Base-by-base conservation (phyloP, 2,329 filamentous ascomycete genomes). In the Fusarium marasasianum region DNA sequence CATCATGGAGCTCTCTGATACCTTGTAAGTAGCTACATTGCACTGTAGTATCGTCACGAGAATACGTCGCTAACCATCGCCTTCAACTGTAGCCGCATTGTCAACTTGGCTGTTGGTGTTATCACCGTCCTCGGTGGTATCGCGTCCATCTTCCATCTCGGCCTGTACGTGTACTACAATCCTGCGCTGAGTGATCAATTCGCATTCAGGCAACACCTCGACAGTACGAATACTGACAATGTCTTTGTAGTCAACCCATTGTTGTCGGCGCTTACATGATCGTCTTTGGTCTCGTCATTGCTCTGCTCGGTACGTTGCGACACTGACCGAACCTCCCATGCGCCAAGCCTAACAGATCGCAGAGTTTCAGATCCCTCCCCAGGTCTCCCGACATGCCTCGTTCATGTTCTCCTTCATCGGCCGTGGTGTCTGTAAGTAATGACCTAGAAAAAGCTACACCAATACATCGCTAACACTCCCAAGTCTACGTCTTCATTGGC, bases 321-420 rank as follows among this genome's bases (percentile, higher is more conserved):
- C 50, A 59, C 35, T 48, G 18, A 31, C 65, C 44, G 48, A 64
- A 33, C 3, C 20, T 58, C 40, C 37, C 33, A 45, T 57, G 3
- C 18, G n/a, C 33, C 38, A 41, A 43, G 31, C 50, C 79, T 82
- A 72, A 82, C 74, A 62, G 41, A 17, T 41, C 17, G 41, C 79
- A 88, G 96, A 99, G 85, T 97, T 98, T 86, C 93, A 98, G 84
- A 96, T 98, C 78, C 96, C 96, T 57, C 94, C 95, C 68, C 95
- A 98, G 82, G 89, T 98, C 62, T 93, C 95, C 66, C 92, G 94
- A 85, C 98, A 98, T 87, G 96, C 95, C 62, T 97, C 94, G 17
- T 99, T 99, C 88, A 92, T 98, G 84, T 98, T 98, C 88, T 97
- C 94, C 66, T 98, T 99, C 88, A 86, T 98, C 77, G 96, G 96